Evolutionary conservation across 768 basidiomycete genomes (phyloP), one percentile per base, ranked within the genome.

Genomic region (Mycena metata): DNA sequence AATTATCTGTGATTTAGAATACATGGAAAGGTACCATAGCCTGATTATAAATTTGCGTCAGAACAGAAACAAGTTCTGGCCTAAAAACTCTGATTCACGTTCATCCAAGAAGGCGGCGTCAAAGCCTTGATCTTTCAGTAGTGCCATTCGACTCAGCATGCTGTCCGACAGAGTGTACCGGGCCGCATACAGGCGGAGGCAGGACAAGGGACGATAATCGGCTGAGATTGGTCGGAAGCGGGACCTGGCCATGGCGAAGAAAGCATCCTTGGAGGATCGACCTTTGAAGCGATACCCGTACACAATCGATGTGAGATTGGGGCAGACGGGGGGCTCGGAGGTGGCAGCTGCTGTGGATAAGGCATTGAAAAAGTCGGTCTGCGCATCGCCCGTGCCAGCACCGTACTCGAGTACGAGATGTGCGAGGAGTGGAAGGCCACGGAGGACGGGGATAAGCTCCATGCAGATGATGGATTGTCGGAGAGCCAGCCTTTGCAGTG

Each of bases 291-390:
- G 35, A 39, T 36, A 55, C 17, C 35, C 35, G 52, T 55, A 55
- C 17, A 55, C 52, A 36, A 55, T n/a, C 35, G 52, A 55, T 13
- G 54, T 21, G 21, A 55, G 19, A 39, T 39, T 55, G 35, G 52
- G 52, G 33, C 52, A 55, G 52, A 55, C 35, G 35, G n/a, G 35
- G 30, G 52, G n/a, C 33, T 55, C 11, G 35, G 52, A 55, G 33
- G 33, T 55, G 35, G 35, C 51, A 52, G 26, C 51, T 33, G 51
- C 35, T 30, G 51, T 52, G 21, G 49, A 50, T 50, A 50, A 50
- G 49, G 49, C 23, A 50, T 50, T 50, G 49, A 50, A 50, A 50
- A 52, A 35, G 51, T 52, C 51, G 51, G 51, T 52, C 51, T 52
- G 51, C 16, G 51, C 51, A 52, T 33, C 19, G 30, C 35, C 30